Evolutionary conservation across 441 rosid species (phyloP), one percentile per base, ranked within the genome.

Genomic region (Iberis amara): DNA sequence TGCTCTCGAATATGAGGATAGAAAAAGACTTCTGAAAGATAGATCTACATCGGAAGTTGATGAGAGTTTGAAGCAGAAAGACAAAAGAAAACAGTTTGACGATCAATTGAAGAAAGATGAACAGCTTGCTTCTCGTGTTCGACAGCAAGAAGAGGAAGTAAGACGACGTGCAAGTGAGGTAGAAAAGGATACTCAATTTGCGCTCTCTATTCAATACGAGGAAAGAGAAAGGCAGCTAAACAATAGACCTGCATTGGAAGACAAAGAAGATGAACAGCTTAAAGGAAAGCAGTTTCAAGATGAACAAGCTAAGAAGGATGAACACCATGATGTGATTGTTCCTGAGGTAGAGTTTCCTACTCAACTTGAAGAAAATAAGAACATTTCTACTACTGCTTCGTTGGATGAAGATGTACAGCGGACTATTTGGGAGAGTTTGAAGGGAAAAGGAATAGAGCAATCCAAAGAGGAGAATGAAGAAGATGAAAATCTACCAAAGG

Each of bases 41-140:
- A 31, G 4, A 7, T 5, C 55, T 46, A 36, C 38, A 3, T n/a
- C 10, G 67, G 28, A 47, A 37, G 36, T 27, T 59, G 86, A 87
- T 63, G 83, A 79, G 65, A 85, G 86, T 59, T 49, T 81, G 53
- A 65, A 15, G 26, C 42, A 26, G 4, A 26, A 26, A 26, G 30
- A 6, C 30, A 26, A 26, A 26, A 4, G 6, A 26, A 26, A 26
- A 23, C 33, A 44, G 5, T 7, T 8, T 3, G 43, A 46, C 12
- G 15, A n/a, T 42, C 53, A 45, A 38, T 33, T 3, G 54, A 63
- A 74, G 63, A 73, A 78, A 42, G 76, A 75, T 64, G 78, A 75
- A 72, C 61, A 60, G 59, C 73, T 78, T 27, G 89, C 96, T 35
- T 36, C 46, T 42, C 57, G 8, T 24, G 35, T 5, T 42, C 45